Percentiles rank a stretch among this genome's conserved stretches.
Conservation (phyloP, 805 yeast species). For the Schwanniomyces polymorphus region DNA sequence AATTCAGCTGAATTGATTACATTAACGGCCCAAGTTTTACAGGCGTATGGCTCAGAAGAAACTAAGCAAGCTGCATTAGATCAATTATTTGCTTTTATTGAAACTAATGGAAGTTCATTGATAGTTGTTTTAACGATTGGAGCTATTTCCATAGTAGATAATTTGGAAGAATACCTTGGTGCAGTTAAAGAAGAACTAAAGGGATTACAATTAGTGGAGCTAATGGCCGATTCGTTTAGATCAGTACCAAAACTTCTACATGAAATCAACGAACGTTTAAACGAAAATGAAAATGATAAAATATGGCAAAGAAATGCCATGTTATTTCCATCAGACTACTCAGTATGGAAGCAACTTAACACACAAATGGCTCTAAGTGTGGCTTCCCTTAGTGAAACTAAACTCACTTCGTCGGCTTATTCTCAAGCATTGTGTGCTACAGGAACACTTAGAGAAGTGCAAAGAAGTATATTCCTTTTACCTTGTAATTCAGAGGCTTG, state of each 20-base stretch:
- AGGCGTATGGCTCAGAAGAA: slow-evolving; percentile 73
- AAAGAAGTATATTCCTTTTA: slow-evolving; percentile 64
- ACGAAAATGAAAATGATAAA: slow-evolving; percentile 12
- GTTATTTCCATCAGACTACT: slow-evolving; percentile 68
- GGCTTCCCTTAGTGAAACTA: slow-evolving; percentile 51
- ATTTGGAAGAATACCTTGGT: slow-evolving; percentile 56
- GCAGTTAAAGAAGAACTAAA: slow-evolving; percentile 69
- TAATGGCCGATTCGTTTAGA: slow-evolving; percentile 50
- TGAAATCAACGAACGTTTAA: slow-evolving; percentile 47
- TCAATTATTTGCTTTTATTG: slow-evolving; percentile 69
- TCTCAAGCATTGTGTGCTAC: slow-evolving; percentile 50
- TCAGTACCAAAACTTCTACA: slow-evolving; percentile 60
- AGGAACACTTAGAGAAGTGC: slow-evolving; percentile 54
- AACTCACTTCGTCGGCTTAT: slow-evolving; percentile 50
- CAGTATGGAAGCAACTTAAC: slow-evolving; percentile 70
- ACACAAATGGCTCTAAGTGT: slow-evolving; percentile 56
- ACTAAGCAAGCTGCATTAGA: slow-evolving; percentile 82
- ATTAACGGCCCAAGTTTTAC: slow-evolving; percentile 74
- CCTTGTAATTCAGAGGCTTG: slow-evolving; percentile 37
- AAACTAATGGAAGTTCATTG: slow-evolving; percentile 63
- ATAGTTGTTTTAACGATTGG: slow-evolving; percentile 73
- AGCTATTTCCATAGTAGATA: slow-evolving; percentile 70
- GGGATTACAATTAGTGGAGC: slow-evolving; percentile 44
- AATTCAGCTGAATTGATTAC: slow-evolving; percentile 68
- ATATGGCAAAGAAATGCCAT: slow-evolving; percentile 72